Conservation (phyloP, 169 alveolate genomes). For the Neospora caninum region DNA sequence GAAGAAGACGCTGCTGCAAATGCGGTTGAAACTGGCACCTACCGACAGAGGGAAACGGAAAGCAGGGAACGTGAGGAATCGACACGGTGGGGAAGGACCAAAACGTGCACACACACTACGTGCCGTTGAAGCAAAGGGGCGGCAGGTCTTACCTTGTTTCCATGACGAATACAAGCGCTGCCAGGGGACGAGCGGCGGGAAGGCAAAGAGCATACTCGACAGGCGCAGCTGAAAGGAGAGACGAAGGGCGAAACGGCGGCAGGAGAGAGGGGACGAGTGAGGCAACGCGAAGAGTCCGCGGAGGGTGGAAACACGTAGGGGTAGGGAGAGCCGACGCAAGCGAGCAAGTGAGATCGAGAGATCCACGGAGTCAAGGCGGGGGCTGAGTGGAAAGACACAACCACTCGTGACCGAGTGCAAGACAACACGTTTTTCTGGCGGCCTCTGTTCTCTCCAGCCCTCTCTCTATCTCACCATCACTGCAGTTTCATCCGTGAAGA, state of each 20-base stretch:
- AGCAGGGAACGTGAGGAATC: neutral
- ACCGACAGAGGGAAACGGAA: neutral
- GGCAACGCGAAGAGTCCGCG: too few relatives aligned
- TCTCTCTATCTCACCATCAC: constrained; percentile 41
- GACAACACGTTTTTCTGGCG: too few relatives aligned
- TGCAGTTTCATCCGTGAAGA: constrained; percentile 65
- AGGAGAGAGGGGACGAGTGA: too few relatives aligned
- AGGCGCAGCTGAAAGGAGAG: constrained; percentile 47
- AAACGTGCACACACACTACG: neutral
- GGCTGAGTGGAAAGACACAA: too few relatives aligned
- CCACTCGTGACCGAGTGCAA: too few relatives aligned
- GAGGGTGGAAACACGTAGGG: too few relatives aligned
- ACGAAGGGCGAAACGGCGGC: too few relatives aligned
- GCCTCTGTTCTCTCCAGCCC: neutral
- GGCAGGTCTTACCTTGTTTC: constrained; percentile 53
- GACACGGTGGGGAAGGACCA: neutral
- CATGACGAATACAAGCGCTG: constrained; percentile 61
- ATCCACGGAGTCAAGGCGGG: too few relatives aligned
- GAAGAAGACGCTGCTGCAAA: constrained; percentile 57
- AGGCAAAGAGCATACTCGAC: constrained; percentile 55
- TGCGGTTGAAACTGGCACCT: constrained; percentile 69
- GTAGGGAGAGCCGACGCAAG: too few relatives aligned
- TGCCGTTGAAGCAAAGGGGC: neutral
- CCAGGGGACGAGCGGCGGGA: constrained; percentile 61
- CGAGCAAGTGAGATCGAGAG: too few relatives aligned